Base-by-base conservation (phyloP, 805 yeast species). In the Komagataella kurtzmanii region DNA sequence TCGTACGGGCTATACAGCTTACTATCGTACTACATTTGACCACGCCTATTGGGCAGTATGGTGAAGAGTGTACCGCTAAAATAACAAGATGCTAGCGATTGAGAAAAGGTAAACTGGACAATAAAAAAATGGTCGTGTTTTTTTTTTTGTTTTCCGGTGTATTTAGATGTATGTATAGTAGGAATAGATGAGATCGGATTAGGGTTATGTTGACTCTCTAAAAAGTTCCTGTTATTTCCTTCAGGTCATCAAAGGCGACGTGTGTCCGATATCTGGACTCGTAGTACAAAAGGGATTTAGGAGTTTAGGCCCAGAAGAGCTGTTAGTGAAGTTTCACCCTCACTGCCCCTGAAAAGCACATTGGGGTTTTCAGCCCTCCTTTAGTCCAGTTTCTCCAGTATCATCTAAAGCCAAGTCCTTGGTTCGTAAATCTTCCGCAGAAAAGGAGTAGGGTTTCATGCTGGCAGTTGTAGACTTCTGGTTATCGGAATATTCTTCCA, bases 131-230 rank as follows among this genome's bases (percentile, higher is more conserved):
- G 40, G 40, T 30, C 40, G 10, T 30, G 14, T 30, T 30, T 30
- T 17, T 30, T 17, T 17, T 30, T 30, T 30, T 30, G 40, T 30
- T 30, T 21, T 30, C 40, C 10, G 4, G 40, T 10, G 14, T 30
- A 30, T 30, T 10, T 30, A 10, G 8, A 30, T 30, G 40, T 30
- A 30, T 14, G 40, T 30, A 30, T 30, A 30, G 45, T 2, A 49
- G 40, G 17, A 24, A 18, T 14, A 12, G 50, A 40, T 45, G 65
- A 64, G 55, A 62, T 61, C 18, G 66, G 65, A 49, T 62, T 60
- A 53, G 40, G 14, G 12, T 30, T 61, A 55, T 14, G 56, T 36
- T 3, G 62, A 57, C 58, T 59, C 58, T 54, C 57, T 54, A 21
- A 52, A 30, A 43, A 51, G 7, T 45, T 51, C 51, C 48, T 24